Conservation (phyloP, 805 yeast genomes). For the Candida stauntonica region DNA sequence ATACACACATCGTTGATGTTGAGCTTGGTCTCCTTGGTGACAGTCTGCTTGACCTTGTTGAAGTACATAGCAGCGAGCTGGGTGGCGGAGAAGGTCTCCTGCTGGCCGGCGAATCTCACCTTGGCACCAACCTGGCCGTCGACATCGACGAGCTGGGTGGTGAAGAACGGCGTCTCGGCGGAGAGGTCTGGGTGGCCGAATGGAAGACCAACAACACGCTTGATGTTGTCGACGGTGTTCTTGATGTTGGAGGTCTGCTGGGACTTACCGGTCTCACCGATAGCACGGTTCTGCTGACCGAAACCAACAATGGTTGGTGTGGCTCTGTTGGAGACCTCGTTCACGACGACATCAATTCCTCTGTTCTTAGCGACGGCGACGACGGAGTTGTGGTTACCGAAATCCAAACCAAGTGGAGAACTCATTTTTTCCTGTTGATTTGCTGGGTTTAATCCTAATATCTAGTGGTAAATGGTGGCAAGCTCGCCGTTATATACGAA, state of each 20-base stretch:
- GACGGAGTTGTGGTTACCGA: conserved; percentile 92
- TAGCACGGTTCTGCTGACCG: conserved; percentile 80
- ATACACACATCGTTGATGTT: conserved; percentile 83
- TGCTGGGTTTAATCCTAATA: not conserved
- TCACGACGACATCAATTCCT: conserved; percentile 97
- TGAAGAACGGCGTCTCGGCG: conserved; percentile 68
- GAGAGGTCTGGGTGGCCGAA: conserved; percentile 72
- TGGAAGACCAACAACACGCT: conserved; percentile 84
- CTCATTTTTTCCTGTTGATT: conserved; percentile 48
- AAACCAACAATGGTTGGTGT: conserved; percentile 93
- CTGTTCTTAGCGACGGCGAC: conserved; percentile 96
- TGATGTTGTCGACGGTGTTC: conserved; percentile 92
- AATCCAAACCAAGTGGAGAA: conserved; percentile 95
- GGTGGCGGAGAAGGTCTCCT: conserved; percentile 73
- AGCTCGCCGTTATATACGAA: not conserved
- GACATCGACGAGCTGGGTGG: conserved; percentile 66
- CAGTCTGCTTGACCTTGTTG: conserved; percentile 80
- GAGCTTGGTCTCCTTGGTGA: conserved; percentile 72
- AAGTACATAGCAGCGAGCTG: conserved; percentile 95
- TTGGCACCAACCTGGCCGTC: conserved; percentile 79
- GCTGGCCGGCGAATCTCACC: conserved; percentile 79
- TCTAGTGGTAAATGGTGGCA: not conserved
- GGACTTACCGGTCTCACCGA: conserved; percentile 94
- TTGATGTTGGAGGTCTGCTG: conserved; percentile 95
- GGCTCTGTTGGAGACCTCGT: conserved; percentile 96